phyloP scores from a whole-genome alignment of 192 early-diverging fungal species.

The Lobulomyces angularis region DNA sequence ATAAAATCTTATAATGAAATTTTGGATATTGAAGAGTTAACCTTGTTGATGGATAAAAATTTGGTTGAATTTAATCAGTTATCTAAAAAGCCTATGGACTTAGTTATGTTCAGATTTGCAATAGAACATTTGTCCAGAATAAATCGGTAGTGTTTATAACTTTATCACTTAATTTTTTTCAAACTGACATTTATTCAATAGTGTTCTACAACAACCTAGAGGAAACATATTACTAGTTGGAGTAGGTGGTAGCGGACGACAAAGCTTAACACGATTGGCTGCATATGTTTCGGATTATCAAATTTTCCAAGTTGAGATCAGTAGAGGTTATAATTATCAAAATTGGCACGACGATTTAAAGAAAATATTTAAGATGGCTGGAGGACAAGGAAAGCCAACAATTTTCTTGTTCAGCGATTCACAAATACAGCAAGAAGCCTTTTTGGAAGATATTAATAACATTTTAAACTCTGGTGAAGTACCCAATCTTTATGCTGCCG shows the following conservation, averaged over 20 bases:
- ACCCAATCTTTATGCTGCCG: constrained; percentile 40
- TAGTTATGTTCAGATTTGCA: constrained; percentile 50
- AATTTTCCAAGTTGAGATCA: constrained; percentile 46
- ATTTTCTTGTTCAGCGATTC: constrained; percentile 48
- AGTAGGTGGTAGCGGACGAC: constrained; percentile 46
- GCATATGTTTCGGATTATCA: constrained; percentile 46
- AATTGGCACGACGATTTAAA: constrained; percentile 52
- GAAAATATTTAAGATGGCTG: constrained; percentile 37
- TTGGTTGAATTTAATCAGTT: constrained; percentile 40
- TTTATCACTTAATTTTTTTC: no score
- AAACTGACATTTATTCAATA: no score
- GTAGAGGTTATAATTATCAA: constrained; percentile 38
- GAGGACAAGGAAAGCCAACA: constrained; percentile 35
- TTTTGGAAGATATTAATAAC: constrained; percentile 52
- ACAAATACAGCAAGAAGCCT: constrained; percentile 48
- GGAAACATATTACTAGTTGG: constrained; percentile 49
- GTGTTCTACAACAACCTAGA: constrained; percentile 39
- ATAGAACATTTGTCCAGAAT: constrained; percentile 46
- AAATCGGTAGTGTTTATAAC: no score
- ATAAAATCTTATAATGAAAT: constrained; percentile 40
- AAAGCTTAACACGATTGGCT: constrained; percentile 45
- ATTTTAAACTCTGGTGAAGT: constrained; percentile 49
- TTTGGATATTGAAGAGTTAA: constrained; percentile 27
- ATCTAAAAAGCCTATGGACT: constrained; percentile 51
- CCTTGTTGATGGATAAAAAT: constrained; percentile 35